Percentiles rank a stretch among this genome's conserved stretches.
Conservation (phyloP, 2,329 filamentous ascomycete species). For the Zymoseptoria brevis region DNA sequence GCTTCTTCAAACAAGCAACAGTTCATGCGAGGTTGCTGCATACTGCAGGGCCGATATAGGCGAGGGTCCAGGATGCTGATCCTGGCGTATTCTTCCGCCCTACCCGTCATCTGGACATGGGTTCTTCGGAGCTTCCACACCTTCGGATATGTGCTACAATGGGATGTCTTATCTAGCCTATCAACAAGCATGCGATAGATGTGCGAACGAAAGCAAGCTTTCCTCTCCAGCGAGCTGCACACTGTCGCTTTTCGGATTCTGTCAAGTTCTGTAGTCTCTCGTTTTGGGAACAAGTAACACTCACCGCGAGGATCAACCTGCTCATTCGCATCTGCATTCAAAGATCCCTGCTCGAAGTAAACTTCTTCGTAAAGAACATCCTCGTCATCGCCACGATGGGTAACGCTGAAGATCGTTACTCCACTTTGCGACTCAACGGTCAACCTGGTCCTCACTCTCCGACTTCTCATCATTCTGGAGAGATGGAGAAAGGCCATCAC, state of each 20-base stretch:
- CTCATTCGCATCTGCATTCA: too few relatives aligned
- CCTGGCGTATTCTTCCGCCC: background rate
- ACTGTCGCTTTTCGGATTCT: too few relatives aligned
- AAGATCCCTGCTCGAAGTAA: conserved; percentile 4
- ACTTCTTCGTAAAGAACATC: conserved; percentile 15
- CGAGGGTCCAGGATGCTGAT: background rate
- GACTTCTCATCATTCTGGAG: background rate
- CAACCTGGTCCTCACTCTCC: background rate
- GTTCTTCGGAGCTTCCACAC: background rate
- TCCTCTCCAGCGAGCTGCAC: too few relatives aligned
- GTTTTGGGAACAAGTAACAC: background rate
- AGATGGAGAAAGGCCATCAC: conserved; percentile 5
- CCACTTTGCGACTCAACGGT: background rate
- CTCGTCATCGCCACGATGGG: conserved; percentile 3
- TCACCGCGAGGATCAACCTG: background rate
- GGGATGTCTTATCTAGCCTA: background rate
- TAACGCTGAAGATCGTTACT: background rate
- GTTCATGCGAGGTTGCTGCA: too few relatives aligned
- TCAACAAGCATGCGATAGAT: background rate
- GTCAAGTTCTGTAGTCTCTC: too few relatives aligned
- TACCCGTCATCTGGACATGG: background rate
- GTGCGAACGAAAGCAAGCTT: too few relatives aligned
- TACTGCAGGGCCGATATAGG: too few relatives aligned
- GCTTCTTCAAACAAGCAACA: too few relatives aligned
- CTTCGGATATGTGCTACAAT: background rate